Conservation (phyloP, 2,329 filamentous ascomycete genomes). For the Exophiala bonariae region DNA sequence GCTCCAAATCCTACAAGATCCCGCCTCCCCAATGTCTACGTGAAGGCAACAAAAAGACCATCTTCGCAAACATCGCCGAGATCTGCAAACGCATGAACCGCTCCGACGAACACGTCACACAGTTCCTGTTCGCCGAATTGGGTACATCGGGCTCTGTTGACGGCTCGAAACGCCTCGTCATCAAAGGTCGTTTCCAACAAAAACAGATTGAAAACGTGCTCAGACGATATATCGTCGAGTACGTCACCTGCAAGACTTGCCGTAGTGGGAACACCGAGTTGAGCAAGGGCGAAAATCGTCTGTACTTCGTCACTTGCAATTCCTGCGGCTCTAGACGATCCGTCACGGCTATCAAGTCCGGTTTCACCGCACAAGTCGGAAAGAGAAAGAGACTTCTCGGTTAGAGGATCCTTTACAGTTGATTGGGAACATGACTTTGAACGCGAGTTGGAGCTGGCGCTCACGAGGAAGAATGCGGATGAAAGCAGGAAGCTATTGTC, state of each 20-base stretch:
- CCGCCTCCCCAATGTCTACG: constrained; percentile 96
- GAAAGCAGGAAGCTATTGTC: no score
- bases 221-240: constrained; percentile 87
- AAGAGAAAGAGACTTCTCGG: constrained; percentile 95
- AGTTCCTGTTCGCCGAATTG: constrained; percentile 96
- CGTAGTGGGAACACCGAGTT: constrained; percentile 91
- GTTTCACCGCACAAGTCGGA: constrained; percentile 99
- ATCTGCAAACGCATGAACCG: constrained; percentile 99
- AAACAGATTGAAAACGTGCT: constrained; percentile 98
- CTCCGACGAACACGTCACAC: constrained; percentile 94
- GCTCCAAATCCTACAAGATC: constrained; percentile 97
- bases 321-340: constrained; percentile 78
- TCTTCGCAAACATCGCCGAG: constrained; percentile 98
- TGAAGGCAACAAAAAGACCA: constrained; percentile 99
- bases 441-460: no score
- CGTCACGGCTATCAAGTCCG: constrained; percentile 98
- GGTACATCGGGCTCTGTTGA: constrained; percentile 96
- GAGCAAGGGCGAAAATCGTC: constrained; percentile 97
- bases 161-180: constrained; percentile 87
- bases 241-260: constrained; percentile 97
- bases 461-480: no score
- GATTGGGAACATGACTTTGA: background rate
- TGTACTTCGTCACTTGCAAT: constrained; percentile 99
- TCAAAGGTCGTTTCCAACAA: constrained; percentile 99
- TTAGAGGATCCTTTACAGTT: constrained; percentile 49